A percentile compares a stretch with the other conserved stretches of the same genome.
Conservation (phyloP, 106 monocot genomes). For the Apostasia shenzhenica region DNA sequence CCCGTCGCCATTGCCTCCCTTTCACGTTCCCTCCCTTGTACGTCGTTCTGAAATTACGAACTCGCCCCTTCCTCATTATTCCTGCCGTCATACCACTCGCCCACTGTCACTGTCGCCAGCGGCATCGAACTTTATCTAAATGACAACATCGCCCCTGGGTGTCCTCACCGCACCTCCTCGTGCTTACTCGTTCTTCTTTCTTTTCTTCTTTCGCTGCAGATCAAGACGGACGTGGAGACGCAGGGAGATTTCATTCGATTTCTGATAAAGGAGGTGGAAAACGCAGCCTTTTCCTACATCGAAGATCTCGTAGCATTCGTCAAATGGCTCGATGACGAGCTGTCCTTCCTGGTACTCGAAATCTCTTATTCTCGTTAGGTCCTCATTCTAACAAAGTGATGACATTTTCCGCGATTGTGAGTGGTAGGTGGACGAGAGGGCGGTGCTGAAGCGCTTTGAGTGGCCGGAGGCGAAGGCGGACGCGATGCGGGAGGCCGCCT, state of each 20-base stretch:
- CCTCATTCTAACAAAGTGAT: not conserved
- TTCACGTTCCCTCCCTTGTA: not conserved
- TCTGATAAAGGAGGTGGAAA: slow-evolving; percentile 69
- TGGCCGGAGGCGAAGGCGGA: slow-evolving; percentile 99
- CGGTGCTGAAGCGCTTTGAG: slow-evolving; percentile 95
- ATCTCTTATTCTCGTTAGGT: not conserved
- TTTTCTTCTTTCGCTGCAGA: slow-evolving; percentile 23
- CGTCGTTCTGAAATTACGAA: slow-evolving; percentile 1
- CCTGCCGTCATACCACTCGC: slow-evolving; percentile 1
- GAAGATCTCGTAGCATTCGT: slow-evolving; percentile 93
- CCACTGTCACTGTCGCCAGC: not conserved
- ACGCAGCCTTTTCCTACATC: slow-evolving; percentile 67
- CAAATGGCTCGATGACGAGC: slow-evolving; percentile 99
- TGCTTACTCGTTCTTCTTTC: not conserved
- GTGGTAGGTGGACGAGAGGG: slow-evolving; percentile 89
- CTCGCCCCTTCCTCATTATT: not conserved
- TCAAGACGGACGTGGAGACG: slow-evolving; percentile 94
- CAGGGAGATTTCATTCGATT: slow-evolving; percentile 90
- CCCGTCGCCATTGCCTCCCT: slow-evolving; percentile 1
- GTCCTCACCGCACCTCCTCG: not conserved
- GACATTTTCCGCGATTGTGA: not conserved
- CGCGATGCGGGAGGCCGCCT: slow-evolving; percentile 93
- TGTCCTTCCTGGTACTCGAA: slow-evolving; percentile 72
- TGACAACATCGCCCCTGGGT: not conserved
- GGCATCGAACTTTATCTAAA: not conserved